Base-by-base conservation (phyloP, 2,329 filamentous ascomycete genomes). In the Colletotrichum siamense region DNA sequence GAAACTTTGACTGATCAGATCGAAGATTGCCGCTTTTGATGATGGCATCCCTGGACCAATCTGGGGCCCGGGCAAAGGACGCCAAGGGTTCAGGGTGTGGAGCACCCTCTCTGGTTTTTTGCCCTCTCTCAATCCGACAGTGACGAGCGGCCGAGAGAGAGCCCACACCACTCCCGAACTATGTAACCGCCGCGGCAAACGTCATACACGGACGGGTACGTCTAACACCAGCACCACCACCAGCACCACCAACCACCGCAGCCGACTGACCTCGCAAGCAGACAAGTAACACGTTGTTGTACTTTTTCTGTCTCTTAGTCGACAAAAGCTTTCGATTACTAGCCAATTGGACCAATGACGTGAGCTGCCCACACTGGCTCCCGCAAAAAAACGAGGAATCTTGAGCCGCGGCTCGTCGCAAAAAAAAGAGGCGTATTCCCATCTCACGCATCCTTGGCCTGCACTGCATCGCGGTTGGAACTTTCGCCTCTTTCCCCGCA, bases 401-500 rank as follows among this genome's bases (percentile, higher is more conserved):
- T 6, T 63, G 26, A 70, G 68, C 36, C 68, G 68, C 68, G 34
- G 68, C 32, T 44, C 57, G 32, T 69, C 32, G 52, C 30, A 55
- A 32, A 24, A 18, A 18, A 28, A 10, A 28, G n/a, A 39, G 18
- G n/a, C 32, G 18, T 22, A 22, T 34, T n/a, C n/a, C 68, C 49
- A 18, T 57, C 65, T 28, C 32, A 52, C 44, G 44, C 65, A 36
- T 22, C 22, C 36, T 28, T 55, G 24, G 69, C 13, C 8, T 66
- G 55, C 28, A 30, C 57, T 67, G 73, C 69, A 44, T 44, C 28
- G 57, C 44, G 16, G 52, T 64, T 69, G 73, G 57, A 52, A 69
- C 70, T 61, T 61, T 69, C 64, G 70, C 69, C 70, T 68, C 70
- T 73, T 52, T 69, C 73, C 73, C 73, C 73, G 73, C 73, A 73